A percentile compares a stretch with the other conserved stretches of the same genome.
These are phyloP conservation scores for Phylloporus sp. DNA, from an alignment of 768 basidiomycete genomes.

Conservation along the genomic window DNA sequence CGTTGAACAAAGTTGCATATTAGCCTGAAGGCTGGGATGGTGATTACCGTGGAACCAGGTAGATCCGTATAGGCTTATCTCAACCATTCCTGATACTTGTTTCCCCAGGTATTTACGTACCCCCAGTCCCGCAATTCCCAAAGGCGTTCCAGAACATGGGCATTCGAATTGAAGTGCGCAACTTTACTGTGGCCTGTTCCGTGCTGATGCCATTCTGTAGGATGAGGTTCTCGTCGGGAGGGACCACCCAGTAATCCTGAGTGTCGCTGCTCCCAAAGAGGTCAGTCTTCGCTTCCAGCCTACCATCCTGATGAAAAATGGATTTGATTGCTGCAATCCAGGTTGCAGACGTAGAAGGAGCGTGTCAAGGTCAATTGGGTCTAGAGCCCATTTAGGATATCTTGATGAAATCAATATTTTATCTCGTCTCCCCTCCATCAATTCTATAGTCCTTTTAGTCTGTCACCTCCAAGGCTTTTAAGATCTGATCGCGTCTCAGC, in stretches of 20 bases:
- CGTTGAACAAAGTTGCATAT: constrained; percentile 6
- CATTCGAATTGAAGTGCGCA: constrained; percentile 79
- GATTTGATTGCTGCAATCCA: constrained; percentile 16
- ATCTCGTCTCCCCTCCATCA: not conserved
- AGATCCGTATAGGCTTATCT: constrained; percentile 9
- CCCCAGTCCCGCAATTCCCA: constrained; percentile 73
- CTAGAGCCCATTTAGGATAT: constrained; percentile 46
- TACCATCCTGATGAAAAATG: constrained; percentile 1
- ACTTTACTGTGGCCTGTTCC: not conserved
- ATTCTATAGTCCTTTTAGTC: constrained; percentile 7
- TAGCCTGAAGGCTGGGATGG: constrained; percentile 81
- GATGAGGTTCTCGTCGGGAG: constrained; percentile 74
- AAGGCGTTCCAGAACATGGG: constrained; percentile 87
- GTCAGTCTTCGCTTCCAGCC: constrained; percentile 32
- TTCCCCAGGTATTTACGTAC: constrained; percentile 77
- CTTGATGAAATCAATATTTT: constrained; percentile 1
- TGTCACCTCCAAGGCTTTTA: constrained; percentile 42
- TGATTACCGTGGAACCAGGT: constrained; percentile 91
- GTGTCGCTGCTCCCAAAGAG: constrained; percentile 79
- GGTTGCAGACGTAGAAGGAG: constrained; percentile 76
- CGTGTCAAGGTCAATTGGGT: constrained; percentile 69
- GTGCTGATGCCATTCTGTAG: constrained; percentile 27
- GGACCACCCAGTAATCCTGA: constrained; percentile 58
- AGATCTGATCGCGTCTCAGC: constrained; percentile 63
- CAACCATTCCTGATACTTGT: constrained; percentile 3